Evolutionary conservation across 2,329 filamentous ascomycete species (phyloP).

Genomic region (Piedraia hortae): DNA sequence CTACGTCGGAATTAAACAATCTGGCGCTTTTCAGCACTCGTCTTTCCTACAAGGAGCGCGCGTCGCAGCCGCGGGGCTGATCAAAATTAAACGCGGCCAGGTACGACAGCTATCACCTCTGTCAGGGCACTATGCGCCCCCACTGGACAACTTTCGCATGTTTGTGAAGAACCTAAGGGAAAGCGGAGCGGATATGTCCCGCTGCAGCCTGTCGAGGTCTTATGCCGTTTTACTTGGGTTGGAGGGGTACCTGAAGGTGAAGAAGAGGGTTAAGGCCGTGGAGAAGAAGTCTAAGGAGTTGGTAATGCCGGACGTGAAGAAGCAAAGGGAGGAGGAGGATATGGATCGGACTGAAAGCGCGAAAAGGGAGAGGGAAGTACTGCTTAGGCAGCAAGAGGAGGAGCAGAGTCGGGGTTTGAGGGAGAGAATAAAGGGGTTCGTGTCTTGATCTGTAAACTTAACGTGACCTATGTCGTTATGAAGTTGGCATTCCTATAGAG

Average conservation of each 20-base stretch:
- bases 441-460: no score
- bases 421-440: slow-evolving; percentile 8
- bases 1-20: slow-evolving; percentile 74
- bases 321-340: slow-evolving; percentile 18
- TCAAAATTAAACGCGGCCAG: slow-evolving; percentile 60
- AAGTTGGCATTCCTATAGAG: no score
- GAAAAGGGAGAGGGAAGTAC: slow-evolving; percentile 29
- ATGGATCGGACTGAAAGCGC: slow-evolving; percentile 32
- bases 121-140: slow-evolving; percentile 59
- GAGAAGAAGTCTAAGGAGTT: slow-evolving; percentile 30
- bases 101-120: slow-evolving; percentile 42
- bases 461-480: no score
- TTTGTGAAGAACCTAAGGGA: slow-evolving; percentile 50
- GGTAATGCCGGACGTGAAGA: slow-evolving; percentile 28
- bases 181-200: slow-evolving; percentile 50
- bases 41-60: slow-evolving; percentile 65
- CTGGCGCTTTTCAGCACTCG: slow-evolving; percentile 70
- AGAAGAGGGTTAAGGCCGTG: slow-evolving; percentile 32
- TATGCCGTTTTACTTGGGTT: slow-evolving; percentile 63
- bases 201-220: slow-evolving; percentile 50
- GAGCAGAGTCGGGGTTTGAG: slow-evolving; percentile 14
- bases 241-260: slow-evolving; percentile 48
- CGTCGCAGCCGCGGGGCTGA: slow-evolving; percentile 57
- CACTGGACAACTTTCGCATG: slow-evolving; percentile 53
- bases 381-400: slow-evolving; percentile 16